Evolutionary conservation across 768 basidiomycete species (phyloP).

Genomic region (Serendipita sp.): DNA sequence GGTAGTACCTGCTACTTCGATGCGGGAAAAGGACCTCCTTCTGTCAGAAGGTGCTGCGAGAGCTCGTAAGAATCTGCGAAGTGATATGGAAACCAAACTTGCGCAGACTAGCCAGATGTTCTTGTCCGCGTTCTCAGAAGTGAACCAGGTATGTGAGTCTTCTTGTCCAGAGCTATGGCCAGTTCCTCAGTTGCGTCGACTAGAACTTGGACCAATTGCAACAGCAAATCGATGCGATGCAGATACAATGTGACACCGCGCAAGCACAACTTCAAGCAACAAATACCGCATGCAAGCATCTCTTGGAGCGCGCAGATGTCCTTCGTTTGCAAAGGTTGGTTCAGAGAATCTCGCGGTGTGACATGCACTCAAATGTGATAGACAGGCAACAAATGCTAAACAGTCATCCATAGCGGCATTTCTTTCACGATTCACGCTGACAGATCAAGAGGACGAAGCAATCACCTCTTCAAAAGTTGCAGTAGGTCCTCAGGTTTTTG

Average conservation of each 20-base stretch:
- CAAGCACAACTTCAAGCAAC: slow-evolving; percentile 61
- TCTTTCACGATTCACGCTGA: slow-evolving; percentile 73
- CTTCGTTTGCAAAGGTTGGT: slow-evolving; percentile 56
- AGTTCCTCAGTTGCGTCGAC: not conserved
- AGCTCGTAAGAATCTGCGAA: slow-evolving; percentile 63
- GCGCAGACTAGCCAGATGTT: slow-evolving; percentile 72
- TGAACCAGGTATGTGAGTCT: slow-evolving; percentile 63
- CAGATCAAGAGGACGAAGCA: slow-evolving; percentile 50
- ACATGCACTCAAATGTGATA: slow-evolving; percentile 18
- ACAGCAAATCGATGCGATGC: slow-evolving; percentile 65
- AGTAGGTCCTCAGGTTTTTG: slow-evolving; percentile 59
- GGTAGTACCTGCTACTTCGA: slow-evolving; percentile 6
- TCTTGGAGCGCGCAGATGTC: slow-evolving; percentile 72
- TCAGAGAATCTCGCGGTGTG: not conserved
- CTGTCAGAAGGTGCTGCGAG: slow-evolving; percentile 52
- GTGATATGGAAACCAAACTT: slow-evolving; percentile 73
- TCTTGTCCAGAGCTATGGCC: not conserved
- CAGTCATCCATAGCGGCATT: slow-evolving; percentile 66
- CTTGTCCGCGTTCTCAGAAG: slow-evolving; percentile 68
- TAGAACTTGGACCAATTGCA: slow-evolving; percentile 79
- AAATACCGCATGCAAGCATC: slow-evolving; percentile 55
- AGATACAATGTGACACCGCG: slow-evolving; percentile 64
- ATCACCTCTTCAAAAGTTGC: slow-evolving; percentile 67
- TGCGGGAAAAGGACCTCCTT: slow-evolving; percentile 11
- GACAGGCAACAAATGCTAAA: slow-evolving; percentile 53